These are phyloP conservation scores for Vaccinium corymbosum DNA, from an alignment of 148 eudicot species.

Conservation along the genomic window DNA sequence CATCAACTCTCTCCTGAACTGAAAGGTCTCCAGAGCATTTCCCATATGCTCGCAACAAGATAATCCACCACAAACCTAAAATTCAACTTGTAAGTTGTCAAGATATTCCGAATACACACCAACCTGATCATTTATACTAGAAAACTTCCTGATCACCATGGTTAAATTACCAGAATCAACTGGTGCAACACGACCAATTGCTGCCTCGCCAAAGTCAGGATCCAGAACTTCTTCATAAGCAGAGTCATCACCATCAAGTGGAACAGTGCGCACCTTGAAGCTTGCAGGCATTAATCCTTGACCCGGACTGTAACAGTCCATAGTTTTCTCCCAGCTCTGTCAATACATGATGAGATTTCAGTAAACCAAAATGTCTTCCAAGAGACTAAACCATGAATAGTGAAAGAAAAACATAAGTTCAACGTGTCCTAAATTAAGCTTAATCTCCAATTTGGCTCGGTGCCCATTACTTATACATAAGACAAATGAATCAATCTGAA, in stretches of 20 bases:
- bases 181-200: constrained; percentile 59
- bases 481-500: neutral
- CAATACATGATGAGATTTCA: neutral
- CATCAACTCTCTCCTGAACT: constrained; percentile 48
- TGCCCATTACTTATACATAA: neutral
- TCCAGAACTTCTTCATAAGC: constrained; percentile 46
- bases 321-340: constrained; percentile 59
- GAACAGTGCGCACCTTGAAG: constrained; percentile 45
- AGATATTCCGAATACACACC: constrained; percentile 3
- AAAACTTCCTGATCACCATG: neutral
- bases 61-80: constrained; percentile 59
- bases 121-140: neutral
- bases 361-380: neutral
- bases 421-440: neutral
- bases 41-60: constrained; percentile 53
- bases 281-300: constrained; percentile 64
- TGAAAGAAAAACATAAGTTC: neutral
- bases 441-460: neutral
- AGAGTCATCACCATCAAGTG: constrained; percentile 35
- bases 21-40: constrained; percentile 39
- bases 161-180: constrained; percentile 46
- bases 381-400: neutral
- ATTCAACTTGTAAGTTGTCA: constrained; percentile 18
- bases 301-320: constrained; percentile 56
- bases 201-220: constrained; percentile 57